These are phyloP conservation scores for Microcyclospora tardicrescens DNA, from an alignment of 2,329 filamentous ascomycete species.

Conservation along the genomic window DNA sequence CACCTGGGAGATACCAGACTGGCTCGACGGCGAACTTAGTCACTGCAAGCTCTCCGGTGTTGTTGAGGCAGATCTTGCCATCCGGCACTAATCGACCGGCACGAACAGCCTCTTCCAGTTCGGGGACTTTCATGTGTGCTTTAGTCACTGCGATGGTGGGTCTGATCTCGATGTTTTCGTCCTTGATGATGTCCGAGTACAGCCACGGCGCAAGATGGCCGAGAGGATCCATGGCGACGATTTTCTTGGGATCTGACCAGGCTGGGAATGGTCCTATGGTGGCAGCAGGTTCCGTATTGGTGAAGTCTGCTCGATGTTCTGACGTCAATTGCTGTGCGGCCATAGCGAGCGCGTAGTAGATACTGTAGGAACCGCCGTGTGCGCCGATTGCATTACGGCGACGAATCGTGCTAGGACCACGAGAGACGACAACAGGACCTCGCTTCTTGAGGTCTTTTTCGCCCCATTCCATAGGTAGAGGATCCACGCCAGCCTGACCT, in stretches of 20 bases:
- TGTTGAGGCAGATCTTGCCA: conserved; percentile 81
- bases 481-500: conserved; percentile 85
- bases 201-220: conserved; percentile 79
- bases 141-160: conserved; percentile 80
- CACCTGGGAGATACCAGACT: conserved; percentile 45
- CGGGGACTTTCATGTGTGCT: conserved; percentile 92
- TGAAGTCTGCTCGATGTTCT: conserved; percentile 66
- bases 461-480: conserved; percentile 81
- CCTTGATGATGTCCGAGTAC: conserved; percentile 64
- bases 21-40: conserved; percentile 97
- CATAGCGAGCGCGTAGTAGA: conserved; percentile 87
- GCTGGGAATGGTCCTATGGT: conserved; percentile 78
- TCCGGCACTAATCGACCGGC: conserved; percentile 64
- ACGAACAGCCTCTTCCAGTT: conserved; percentile 78
- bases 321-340: conserved; percentile 78
- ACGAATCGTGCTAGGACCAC: conserved; percentile 60
- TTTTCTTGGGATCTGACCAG: conserved; percentile 85
- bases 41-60: conserved; percentile 74
- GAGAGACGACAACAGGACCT: conserved; percentile 79
- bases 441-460: conserved; percentile 58
- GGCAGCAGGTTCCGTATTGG: conserved; percentile 83
- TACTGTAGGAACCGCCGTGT: conserved; percentile 84
- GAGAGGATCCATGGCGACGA: conserved; percentile 92
- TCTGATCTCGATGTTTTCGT: conserved; percentile 70
- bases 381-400: conserved; percentile 63